phyloP scores from a whole-genome alignment of 2,329 filamentous ascomycete genomes.

The Rachicladosporium sp. region DNA sequence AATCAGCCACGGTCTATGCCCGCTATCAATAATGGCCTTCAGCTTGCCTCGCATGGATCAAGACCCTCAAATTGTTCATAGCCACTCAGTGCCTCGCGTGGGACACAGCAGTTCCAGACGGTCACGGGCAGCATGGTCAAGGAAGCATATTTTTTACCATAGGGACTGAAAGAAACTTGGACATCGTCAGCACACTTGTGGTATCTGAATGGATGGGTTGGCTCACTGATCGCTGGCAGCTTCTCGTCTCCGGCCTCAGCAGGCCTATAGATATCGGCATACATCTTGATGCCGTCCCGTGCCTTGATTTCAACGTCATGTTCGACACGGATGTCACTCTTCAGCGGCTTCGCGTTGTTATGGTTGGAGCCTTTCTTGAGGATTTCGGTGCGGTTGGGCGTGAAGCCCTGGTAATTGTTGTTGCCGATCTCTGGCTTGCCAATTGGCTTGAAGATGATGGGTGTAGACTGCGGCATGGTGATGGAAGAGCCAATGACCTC shows the following conservation, averaged over 20 bases:
- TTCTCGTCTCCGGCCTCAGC: conserved; percentile 18
- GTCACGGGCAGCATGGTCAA: conserved; percentile 28
- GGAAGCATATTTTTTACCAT: conserved; percentile 33
- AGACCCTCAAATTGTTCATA: no score
- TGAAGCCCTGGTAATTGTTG: conserved; percentile 31
- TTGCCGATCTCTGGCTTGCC: conserved; percentile 26
- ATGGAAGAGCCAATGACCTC: background rate
- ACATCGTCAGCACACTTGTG: no score
- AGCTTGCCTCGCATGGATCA: no score
- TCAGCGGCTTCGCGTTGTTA: conserved; percentile 18
- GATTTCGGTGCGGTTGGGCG: conserved; percentile 28
- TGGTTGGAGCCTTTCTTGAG: conserved; percentile 27
- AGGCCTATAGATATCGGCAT: conserved; percentile 35
- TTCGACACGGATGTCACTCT: conserved; percentile 31
- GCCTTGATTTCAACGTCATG: conserved; percentile 34
- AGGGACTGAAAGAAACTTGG: conserved; percentile 30
- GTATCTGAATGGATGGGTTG: no score
- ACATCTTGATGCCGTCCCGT: conserved; percentile 31
- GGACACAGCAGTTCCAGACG: conserved; percentile 28
- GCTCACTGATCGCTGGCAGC: conserved; percentile 27
- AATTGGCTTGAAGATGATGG: conserved; percentile 17
- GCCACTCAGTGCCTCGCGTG: conserved; percentile 8
- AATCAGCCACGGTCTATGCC: no score
- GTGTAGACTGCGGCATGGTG: conserved; percentile 19
- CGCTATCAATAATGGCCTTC: no score